Evolutionary conservation across 176 grass and related monocot genomes (phyloP).

Genomic region (Zea luxurians): DNA sequence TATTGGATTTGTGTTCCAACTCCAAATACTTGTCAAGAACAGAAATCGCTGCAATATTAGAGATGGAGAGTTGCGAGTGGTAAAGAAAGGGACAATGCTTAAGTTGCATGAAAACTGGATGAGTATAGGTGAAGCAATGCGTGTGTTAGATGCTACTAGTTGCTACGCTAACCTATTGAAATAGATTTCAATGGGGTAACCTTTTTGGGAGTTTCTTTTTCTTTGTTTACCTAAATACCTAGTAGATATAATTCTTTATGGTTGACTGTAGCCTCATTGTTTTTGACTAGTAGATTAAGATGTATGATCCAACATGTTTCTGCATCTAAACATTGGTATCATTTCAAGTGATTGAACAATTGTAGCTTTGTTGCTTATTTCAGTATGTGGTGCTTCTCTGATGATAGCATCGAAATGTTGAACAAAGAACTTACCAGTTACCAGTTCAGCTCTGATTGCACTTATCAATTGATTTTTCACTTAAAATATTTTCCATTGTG

Average conservation of each 20-base stretch:
- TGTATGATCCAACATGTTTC: not conserved
- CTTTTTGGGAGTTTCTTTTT: not conserved
- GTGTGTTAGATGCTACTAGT: not conserved
- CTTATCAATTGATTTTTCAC: conserved; percentile 1
- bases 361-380: not conserved
- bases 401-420: not conserved
- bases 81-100: not conserved
- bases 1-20: not conserved
- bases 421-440: not conserved
- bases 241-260: not conserved
- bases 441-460: not conserved
- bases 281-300: conserved; percentile 1
- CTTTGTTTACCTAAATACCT: not conserved
- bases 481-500: conserved; percentile 3
- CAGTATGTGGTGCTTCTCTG: not conserved
- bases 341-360: not conserved
- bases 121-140: not conserved
- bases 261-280: not conserved
- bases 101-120: not conserved
- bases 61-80: not conserved
- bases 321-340: not conserved
- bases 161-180: not conserved
- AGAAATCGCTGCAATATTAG: not conserved
- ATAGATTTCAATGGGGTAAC: no score
- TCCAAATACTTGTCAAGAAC: conserved; percentile 7